Base-by-base conservation (phyloP, 805 yeast species). In the Sugiyamaella americana region DNA sequence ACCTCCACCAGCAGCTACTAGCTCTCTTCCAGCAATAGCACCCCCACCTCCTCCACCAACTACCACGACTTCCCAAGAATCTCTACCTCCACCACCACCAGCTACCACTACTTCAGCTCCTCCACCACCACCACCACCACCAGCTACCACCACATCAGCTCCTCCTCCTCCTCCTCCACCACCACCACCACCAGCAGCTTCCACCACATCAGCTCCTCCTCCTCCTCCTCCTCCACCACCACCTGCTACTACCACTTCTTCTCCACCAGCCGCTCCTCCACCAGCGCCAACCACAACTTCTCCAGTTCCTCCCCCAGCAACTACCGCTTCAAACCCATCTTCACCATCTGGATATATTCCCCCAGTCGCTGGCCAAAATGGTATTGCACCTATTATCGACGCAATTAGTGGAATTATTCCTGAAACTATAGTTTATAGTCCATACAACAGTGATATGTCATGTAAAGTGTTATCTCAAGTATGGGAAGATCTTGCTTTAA, bases 391-490 rank as follows among this genome's bases (percentile, higher is more conserved):
- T 21, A 39, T 57, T 26, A 32, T 53, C 23, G 46, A 52, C 29
- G 44, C 56, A 24, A 22, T 55, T 29, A 36, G 48, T 37, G 21
- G 47, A n/a, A 44, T 47, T n/a, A 35, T 51, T 19, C 68, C 67
- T 37, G 51, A 60, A 35, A 61, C 60, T 19, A 57, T 66, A 29
- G 64, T 67, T 13, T 66, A 66, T 55, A 50, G 61, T 20, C 97
- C 97, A 36, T 89, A 87, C 69, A 72, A 74, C 47, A 64, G 78
- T 59, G 81, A 78, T 59, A 76, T 82, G 29, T 52, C 76, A 2
- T 88, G 97, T 69, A 88, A 86, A 61, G 70, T 68, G 50, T 65
- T 72, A 38, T 67, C 59, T 46, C 61, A 75, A 11, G 84, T 89
- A 38, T 49, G 63, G 41, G 51, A 67, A 19, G 96, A 89, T 64